Evolutionary conservation across 2,329 filamentous ascomycete species (phyloP), one percentile per base, ranked within the genome.

Genomic region (Xylaria sp.): DNA sequence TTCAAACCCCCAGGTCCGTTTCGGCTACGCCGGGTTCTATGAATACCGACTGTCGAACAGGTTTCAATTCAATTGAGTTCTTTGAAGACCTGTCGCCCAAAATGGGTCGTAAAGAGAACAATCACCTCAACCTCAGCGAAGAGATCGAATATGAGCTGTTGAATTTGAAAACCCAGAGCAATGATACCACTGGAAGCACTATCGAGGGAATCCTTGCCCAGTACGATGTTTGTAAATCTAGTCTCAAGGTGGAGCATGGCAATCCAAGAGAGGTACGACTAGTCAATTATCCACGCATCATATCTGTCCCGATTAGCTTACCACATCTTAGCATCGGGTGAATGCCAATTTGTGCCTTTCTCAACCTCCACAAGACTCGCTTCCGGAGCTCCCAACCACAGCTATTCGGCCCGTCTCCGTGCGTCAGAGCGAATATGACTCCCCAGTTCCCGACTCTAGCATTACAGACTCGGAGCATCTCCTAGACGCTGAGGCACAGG

Each of bases 121-220:
- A 32, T 10, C 48, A 13, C 13, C 56, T 46, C 32, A 60, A 30
- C 18, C 39, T 58, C 2, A 34, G 28, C 15, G 28, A 63, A 32
- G 32, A 71, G 34, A 66, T 60, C 13, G 52, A 71, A 10, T 36
- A 55, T 25, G 57, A 69, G 15, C 20, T 63, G 23, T 20, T 45
- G n/a, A 56, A 36, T 6, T 34, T 36, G 30, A 66, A 59, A 45
- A 28, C 28, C 30, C 53, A 72, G 57, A 50, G 70, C 25, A 62
- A 72, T 0, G 70, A 75, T 20, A 71, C 63, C 4, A 76, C 75
- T 4, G 74, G 67, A 23, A 80, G 73, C 50, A 80, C 77, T 0
- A 75, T 80, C 3, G 76, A 77, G 20, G 74, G 72, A 15, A 77
- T 81, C 13, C 75, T 79, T 60, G 74, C 72, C 2, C 75, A 79